Percentiles rank a stretch among this genome's conserved stretches.
Evolutionary conservation across 1,284 basidiomycete species (phyloP).

Genomic region (Leucoagaricus sp.): DNA sequence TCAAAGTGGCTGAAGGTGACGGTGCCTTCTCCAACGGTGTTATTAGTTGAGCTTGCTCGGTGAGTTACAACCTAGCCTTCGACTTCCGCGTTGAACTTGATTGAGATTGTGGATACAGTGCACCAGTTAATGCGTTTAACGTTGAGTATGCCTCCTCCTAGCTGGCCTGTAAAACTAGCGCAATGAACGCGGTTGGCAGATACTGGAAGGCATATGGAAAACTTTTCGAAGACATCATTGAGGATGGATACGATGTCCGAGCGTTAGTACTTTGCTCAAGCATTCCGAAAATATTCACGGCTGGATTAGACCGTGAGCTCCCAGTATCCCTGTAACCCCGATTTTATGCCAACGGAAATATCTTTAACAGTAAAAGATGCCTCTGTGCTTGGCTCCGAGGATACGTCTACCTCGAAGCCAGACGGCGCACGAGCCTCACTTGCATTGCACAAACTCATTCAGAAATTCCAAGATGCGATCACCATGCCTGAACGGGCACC

Average conservation of each 20-base stretch:
- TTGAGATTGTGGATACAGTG: constrained; percentile 34
- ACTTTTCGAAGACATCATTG: constrained; percentile 59
- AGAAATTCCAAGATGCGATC: constrained; percentile 78
- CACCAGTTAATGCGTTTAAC: constrained; percentile 78
- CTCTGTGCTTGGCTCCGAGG: constrained; percentile 26
- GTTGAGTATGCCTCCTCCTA: constrained; percentile 41
- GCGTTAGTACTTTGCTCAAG: constrained; percentile 74
- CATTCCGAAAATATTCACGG: constrained; percentile 74
- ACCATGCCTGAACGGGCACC: constrained; percentile 69
- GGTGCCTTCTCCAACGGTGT: constrained; percentile 50
- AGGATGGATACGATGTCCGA: constrained; percentile 58
- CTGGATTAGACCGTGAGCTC: constrained; percentile 76
- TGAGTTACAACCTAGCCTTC: constrained; percentile 25
- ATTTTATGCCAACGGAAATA: neutral
- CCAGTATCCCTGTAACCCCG: neutral
- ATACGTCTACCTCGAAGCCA: constrained; percentile 20
- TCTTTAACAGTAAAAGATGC: constrained; percentile 33
- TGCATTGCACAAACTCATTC: constrained; percentile 48
- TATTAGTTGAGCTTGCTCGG: constrained; percentile 57
- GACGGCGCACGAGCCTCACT: constrained; percentile 62
- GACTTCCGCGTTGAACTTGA: neutral
- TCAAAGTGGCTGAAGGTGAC: constrained; percentile 56
- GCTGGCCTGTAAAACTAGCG: neutral
- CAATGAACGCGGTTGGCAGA: constrained; percentile 35
- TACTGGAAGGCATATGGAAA: constrained; percentile 73